Evolutionary conservation across 2,329 filamentous ascomycete species (phyloP).

Genomic region (Diplodia corticola): DNA sequence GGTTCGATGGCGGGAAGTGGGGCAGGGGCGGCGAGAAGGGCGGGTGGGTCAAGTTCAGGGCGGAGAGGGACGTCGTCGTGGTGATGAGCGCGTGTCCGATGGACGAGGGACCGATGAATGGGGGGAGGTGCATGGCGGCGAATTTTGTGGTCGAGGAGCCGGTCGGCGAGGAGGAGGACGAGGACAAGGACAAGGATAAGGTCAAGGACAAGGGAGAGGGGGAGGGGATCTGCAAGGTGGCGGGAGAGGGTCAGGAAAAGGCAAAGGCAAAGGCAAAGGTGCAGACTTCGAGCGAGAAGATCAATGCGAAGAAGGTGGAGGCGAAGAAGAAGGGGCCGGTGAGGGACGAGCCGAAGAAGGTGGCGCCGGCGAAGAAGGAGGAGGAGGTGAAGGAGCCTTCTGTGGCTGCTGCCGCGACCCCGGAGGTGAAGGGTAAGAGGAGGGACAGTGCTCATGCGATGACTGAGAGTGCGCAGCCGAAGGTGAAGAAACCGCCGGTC

Average conservation of each 20-base stretch:
- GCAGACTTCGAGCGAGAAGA: neutral
- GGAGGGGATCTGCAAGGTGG: no score
- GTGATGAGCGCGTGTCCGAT: conserved; percentile 43
- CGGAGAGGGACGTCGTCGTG: conserved; percentile 40
- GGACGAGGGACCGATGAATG: conserved; percentile 40
- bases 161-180: conserved; percentile 22
- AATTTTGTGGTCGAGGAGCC: conserved; percentile 42
- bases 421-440: conserved; percentile 9
- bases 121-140: conserved; percentile 41
- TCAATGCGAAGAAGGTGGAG: neutral
- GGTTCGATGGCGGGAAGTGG: conserved; percentile 4
- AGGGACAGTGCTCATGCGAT: neutral
- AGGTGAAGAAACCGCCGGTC: neutral
- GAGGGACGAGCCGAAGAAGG: conserved; percentile 15
- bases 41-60: conserved; percentile 36
- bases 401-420: neutral
- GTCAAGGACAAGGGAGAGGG: neutral
- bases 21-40: conserved; percentile 34
- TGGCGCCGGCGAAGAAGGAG: neutral
- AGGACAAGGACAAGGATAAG: neutral
- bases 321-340: neutral
- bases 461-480: neutral
- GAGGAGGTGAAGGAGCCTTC: neutral
- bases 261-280: neutral
- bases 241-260: neutral